Percentiles rank a stretch among this genome's conserved stretches.
These are phyloP conservation scores for Elongisporangium undulatum DNA, from an alignment of 352 stramenopile species.

Conservation along the genomic window DNA sequence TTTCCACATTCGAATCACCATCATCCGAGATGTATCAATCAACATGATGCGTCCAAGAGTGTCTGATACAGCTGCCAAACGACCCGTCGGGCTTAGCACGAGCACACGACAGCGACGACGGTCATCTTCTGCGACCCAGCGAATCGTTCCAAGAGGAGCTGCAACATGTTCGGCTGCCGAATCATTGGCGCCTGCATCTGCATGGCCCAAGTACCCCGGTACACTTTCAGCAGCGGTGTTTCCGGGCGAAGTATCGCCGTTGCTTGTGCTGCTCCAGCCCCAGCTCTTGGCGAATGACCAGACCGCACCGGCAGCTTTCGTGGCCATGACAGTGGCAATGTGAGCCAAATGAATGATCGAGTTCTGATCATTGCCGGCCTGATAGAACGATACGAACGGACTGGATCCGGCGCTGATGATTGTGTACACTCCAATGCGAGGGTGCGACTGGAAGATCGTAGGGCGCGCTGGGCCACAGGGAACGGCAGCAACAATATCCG, in stretches of 20 bases:
- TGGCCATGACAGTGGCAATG: slow-evolving; percentile 78
- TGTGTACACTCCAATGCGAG: slow-evolving; percentile 66
- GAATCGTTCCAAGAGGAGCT: slow-evolving; percentile 47
- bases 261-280: slow-evolving; percentile 38
- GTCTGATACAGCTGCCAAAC: slow-evolving; percentile 66
- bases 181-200: slow-evolving; percentile 30
- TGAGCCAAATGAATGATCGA: slow-evolving; percentile 86
- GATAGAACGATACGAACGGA: slow-evolving; percentile 79
- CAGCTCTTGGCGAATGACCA: slow-evolving; percentile 85
- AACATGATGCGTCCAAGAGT: slow-evolving; percentile 72
- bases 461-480: slow-evolving; percentile 60
- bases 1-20: slow-evolving; percentile 86
- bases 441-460: slow-evolving; percentile 81
- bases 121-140: slow-evolving; percentile 54
- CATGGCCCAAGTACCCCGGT: slow-evolving; percentile 13
- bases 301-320: slow-evolving; percentile 61
- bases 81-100: slow-evolving; percentile 64
- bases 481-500: slow-evolving; percentile 48
- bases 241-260: slow-evolving; percentile 5
- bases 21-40: slow-evolving; percentile 75
- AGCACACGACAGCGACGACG: slow-evolving; percentile 54
- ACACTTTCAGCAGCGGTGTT: slow-evolving; percentile 7
- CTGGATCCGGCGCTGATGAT: slow-evolving; percentile 60
- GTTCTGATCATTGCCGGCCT: slow-evolving; percentile 81
- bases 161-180: slow-evolving; percentile 65